phyloP scores from a whole-genome alignment of 345 rosid genomes.

The Eucalyptus curtisii region DNA sequence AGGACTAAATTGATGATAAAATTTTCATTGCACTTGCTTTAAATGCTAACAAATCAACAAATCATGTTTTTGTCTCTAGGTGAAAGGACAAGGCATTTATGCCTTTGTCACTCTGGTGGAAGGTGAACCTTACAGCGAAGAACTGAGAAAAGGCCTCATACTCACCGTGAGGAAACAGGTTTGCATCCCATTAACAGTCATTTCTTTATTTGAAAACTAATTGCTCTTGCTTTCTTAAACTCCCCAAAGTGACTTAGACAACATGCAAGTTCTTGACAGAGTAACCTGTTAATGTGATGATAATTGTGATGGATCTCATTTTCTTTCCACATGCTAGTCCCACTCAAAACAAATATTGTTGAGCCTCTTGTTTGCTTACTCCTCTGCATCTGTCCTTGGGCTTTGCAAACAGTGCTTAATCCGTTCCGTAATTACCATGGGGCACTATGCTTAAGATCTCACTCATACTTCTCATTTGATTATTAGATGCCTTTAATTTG shows the following conservation, averaged over 20 bases:
- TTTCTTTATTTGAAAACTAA: neutral
- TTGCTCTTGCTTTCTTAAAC: neutral
- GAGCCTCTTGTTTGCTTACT: neutral
- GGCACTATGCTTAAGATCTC: neutral
- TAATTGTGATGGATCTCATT: neutral
- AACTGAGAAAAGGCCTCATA: constrained; percentile 61
- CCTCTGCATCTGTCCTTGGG: neutral
- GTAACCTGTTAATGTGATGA: neutral
- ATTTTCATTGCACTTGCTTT: neutral
- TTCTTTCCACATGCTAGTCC: neutral
- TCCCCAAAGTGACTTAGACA: neutral
- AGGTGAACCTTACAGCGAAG: constrained; percentile 75
- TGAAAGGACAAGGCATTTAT: constrained; percentile 93
- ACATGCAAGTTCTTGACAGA: neutral
- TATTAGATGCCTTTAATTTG: neutral
- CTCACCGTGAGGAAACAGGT: constrained; percentile 85
- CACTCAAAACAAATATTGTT: neutral
- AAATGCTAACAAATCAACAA: neutral
- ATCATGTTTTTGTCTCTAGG: constrained; percentile 16
- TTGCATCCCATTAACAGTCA: neutral
- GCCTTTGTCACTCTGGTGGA: constrained; percentile 86
- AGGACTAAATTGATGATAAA: neutral
- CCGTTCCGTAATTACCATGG: neutral
- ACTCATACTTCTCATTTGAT: neutral
- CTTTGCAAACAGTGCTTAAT: neutral